These are phyloP conservation scores for Monosporozyma aerobia DNA, from an alignment of 805 yeast species.

Conservation along the genomic window DNA sequence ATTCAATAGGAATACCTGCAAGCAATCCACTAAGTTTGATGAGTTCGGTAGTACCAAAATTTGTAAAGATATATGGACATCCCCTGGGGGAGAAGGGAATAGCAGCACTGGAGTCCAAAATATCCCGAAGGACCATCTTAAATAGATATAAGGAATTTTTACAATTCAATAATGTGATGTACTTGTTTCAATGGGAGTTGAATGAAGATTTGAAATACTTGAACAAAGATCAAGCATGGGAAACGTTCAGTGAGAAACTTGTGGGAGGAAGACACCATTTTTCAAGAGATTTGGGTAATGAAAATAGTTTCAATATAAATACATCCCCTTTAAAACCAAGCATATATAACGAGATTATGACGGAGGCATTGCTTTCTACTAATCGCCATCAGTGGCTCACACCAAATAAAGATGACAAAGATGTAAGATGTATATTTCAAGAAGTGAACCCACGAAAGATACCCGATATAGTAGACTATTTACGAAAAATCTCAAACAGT, in stretches of 20 bases:
- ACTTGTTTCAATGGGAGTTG: slow-evolving; percentile 10
- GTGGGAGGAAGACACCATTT: neutral
- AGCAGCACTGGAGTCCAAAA: neutral
- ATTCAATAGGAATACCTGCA: neutral
- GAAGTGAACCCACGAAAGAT: neutral
- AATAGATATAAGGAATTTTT: slow-evolving; percentile 8
- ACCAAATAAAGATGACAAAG: neutral
- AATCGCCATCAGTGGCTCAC: neutral
- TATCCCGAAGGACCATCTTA: neutral
- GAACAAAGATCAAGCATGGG: neutral
- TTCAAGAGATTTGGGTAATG: neutral
- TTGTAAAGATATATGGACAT: neutral
- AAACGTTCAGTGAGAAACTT: neutral
- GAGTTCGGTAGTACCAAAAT: neutral
- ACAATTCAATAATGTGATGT: slow-evolving; percentile 9
- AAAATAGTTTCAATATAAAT: neutral
- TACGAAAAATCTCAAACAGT: neutral
- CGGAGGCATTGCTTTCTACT: neutral
- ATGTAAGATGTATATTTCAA: neutral
- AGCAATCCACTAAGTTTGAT: neutral
- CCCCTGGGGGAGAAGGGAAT: neutral
- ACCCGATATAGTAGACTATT: neutral
- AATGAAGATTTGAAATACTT: neutral
- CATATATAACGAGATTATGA: neutral
- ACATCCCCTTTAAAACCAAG: neutral